A percentile compares a stretch with the other conserved stretches of the same genome.
phyloP scores from a whole-genome alignment of 176 grass and related monocot species.

The Rhynchospora breviuscula region DNA sequence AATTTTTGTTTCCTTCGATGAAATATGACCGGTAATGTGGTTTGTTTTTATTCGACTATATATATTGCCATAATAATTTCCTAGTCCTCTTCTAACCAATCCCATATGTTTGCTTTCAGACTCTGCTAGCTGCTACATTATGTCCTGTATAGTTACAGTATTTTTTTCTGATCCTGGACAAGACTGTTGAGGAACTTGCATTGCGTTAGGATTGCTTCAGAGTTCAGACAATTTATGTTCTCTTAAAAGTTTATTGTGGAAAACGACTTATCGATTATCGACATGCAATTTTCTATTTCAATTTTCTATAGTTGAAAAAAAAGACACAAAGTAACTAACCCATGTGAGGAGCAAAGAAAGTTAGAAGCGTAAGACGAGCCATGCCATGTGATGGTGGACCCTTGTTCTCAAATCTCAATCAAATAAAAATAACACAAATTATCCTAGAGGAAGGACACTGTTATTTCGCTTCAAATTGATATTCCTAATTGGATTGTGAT shows the following conservation, averaged over 20 bases:
- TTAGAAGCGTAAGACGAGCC: neutral
- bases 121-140: neutral
- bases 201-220: neutral
- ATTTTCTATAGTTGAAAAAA: slow-evolving; percentile 8
- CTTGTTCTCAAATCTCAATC: slow-evolving; percentile 1
- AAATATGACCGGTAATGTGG: neutral
- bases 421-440: neutral
- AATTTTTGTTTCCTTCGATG: neutral
- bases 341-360: neutral
- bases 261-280: neutral
- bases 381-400: slow-evolving; percentile 11
- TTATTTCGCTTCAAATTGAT: too few relatives aligned
- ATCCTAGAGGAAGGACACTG: too few relatives aligned
- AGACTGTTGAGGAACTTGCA: neutral
- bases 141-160: neutral
- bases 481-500: too few relatives aligned
- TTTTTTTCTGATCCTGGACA: neutral
- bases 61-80: neutral
- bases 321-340: slow-evolving; percentile 15
- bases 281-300: neutral
- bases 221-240: neutral
- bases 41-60: neutral
- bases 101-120: neutral
- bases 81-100: neutral
- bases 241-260: neutral